A percentile compares a stretch with the other conserved stretches of the same genome.
These are phyloP conservation scores for Amanita pallidorosea DNA, from an alignment of 768 basidiomycete genomes.

Conservation along the genomic window DNA sequence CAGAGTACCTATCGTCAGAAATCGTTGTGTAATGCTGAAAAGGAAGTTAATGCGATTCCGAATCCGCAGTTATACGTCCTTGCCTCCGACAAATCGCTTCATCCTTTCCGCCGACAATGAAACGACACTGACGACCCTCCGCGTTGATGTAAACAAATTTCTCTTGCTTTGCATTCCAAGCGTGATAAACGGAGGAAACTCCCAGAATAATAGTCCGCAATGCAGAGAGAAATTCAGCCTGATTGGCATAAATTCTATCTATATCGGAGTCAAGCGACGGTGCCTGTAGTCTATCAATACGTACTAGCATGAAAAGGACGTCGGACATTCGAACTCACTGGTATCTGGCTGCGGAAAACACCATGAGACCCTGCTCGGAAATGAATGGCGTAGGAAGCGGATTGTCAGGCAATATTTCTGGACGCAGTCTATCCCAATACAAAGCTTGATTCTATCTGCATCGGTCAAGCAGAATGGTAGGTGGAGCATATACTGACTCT, in stretches of 20 bases:
- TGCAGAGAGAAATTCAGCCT: conserved; percentile 37
- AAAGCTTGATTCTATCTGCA: conserved; percentile 31
- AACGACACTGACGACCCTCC: conserved; percentile 20
- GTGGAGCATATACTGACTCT: conserved; percentile 10
- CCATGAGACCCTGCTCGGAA: conserved; percentile 49
- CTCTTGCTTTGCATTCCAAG: conserved; percentile 48
- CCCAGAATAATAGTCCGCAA: conserved; percentile 53
- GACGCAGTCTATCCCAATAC: conserved; percentile 55
- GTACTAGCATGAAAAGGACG: neutral
- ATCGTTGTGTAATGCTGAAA: conserved; percentile 45
- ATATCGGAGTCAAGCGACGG: conserved; percentile 25
- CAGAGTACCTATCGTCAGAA: conserved; percentile 57
- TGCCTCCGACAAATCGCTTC: conserved; percentile 49
- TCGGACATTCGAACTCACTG: conserved; percentile 30
- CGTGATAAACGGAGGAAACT: conserved; percentile 53
- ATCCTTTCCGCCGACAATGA: conserved; percentile 49
- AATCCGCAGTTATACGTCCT: neutral
- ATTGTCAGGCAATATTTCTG: conserved; percentile 16
- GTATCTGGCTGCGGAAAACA: conserved; percentile 48
- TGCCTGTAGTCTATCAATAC: conserved; percentile 34
- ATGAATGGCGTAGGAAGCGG: conserved; percentile 43
- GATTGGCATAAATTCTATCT: conserved; percentile 32
- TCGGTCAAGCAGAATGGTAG: conserved; percentile 4
- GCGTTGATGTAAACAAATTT: conserved; percentile 40
- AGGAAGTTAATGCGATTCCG: neutral